These are phyloP conservation scores for Yamadazyma membranifaciens DNA, from an alignment of 1,139 yeast species.

Conservation along the genomic window DNA sequence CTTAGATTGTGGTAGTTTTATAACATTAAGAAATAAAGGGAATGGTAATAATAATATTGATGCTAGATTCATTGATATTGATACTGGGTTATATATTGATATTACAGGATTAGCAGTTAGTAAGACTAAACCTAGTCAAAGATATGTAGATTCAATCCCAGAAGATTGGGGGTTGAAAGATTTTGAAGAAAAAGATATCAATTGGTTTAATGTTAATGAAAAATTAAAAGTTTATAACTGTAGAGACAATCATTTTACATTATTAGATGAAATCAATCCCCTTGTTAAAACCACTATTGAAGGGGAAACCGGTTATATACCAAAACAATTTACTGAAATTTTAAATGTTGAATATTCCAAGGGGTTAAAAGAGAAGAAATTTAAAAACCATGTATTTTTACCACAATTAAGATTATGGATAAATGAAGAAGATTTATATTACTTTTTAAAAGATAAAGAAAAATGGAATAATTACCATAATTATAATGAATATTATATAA, in stretches of 20 bases:
- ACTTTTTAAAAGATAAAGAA: constrained; percentile 19
- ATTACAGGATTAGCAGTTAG: constrained; percentile 29
- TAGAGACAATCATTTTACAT: constrained; percentile 27
- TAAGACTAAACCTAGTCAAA: constrained; percentile 25
- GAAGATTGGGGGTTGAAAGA: constrained; percentile 15
- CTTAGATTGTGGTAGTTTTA: constrained; percentile 27
- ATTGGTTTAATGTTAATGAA: constrained; percentile 16
- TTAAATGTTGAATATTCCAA: constrained; percentile 30
- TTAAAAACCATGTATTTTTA: constrained; percentile 25
- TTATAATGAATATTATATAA: constrained; percentile 20
- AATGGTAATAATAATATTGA: constrained; percentile 31
- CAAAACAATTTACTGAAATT: constrained; percentile 27
- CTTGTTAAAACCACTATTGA: constrained; percentile 27
- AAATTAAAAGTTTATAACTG: constrained; percentile 33
- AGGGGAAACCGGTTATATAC: constrained; percentile 42
- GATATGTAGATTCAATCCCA: constrained; percentile 11
- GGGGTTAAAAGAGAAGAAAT: constrained; percentile 25
- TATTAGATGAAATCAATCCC: constrained; percentile 25
- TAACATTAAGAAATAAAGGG: constrained; percentile 25
- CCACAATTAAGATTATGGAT: constrained; percentile 35
- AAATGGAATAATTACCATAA: constrained; percentile 28
- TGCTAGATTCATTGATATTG: constrained; percentile 33
- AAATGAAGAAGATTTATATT: constrained; percentile 20
- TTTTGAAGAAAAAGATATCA: constrained; percentile 5
- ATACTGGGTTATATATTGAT: constrained; percentile 33